Evolutionary conservation across 2,329 filamentous ascomycete species (phyloP).

Genomic region (Penicillium nordicum): DNA sequence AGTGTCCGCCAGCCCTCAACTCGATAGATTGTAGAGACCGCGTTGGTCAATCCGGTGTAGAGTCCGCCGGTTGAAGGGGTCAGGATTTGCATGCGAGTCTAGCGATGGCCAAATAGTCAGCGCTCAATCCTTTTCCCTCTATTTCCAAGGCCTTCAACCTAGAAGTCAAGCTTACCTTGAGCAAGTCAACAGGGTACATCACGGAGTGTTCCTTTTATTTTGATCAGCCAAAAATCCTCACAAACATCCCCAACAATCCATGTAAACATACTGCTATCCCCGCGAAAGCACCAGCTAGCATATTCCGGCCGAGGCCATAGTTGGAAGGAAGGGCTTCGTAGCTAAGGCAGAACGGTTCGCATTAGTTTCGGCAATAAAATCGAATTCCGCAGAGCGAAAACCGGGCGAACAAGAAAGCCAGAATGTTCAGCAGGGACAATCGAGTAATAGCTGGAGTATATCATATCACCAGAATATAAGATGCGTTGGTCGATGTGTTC

Average conservation of each 20-base stretch:
- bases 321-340: conserved; percentile 94
- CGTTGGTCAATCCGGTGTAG: conserved; percentile 87
- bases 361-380: conserved; percentile 22
- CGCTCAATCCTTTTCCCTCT: conserved; percentile 1
- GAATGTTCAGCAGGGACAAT: not conserved
- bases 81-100: conserved; percentile 98
- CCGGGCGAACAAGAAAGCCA: not conserved
- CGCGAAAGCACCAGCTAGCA: conserved; percentile 93
- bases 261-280: conserved; percentile 75
- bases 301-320: conserved; percentile 90
- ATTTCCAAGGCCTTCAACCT: not conserved
- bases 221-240: conserved; percentile 14
- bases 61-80: conserved; percentile 76
- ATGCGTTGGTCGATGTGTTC: not conserved
- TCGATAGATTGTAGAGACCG: conserved; percentile 85
- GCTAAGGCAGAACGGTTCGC: conserved; percentile 41
- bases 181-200: conserved; percentile 97
- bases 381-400: not conserved
- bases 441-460: not conserved
- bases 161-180: conserved; percentile 68
- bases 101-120: conserved; percentile 10
- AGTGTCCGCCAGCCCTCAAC: conserved; percentile 86
- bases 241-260: not conserved
- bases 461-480: not conserved
- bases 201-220: conserved; percentile 81